Evolutionary conservation across 805 yeast genomes (phyloP).

Genomic region (Henningerozyma blattae): DNA sequence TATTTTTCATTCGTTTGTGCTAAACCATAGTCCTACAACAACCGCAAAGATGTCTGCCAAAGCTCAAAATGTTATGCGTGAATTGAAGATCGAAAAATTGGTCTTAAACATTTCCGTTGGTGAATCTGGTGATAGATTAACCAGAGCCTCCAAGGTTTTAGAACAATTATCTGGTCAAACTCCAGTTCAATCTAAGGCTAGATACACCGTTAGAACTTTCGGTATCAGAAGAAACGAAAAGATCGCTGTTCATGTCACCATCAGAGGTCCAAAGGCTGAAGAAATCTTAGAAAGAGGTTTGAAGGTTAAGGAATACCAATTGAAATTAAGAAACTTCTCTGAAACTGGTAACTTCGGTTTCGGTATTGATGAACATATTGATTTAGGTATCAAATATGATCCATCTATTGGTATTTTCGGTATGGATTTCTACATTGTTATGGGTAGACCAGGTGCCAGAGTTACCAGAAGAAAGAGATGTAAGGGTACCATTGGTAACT

Average conservation of each 20-base stretch:
- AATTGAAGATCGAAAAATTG: conserved; percentile 96
- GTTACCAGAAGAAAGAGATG: conserved; percentile 98
- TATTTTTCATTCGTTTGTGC: no score
- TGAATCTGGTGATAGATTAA: conserved; percentile 99
- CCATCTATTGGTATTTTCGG: conserved; percentile 99
- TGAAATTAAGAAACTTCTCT: conserved; percentile 88
- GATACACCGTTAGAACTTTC: conserved; percentile 99
- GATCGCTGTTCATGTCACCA: conserved; percentile 98
- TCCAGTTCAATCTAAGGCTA: conserved; percentile 99
- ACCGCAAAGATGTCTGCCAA: conserved; percentile 34
- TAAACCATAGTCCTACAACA: no score
- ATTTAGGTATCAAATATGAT: conserved; percentile 99
- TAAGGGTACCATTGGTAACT: conserved; percentile 77
- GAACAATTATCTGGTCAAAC: conserved; percentile 99
- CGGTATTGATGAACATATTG: conserved; percentile 99
- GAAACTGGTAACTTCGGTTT: conserved; percentile 99
- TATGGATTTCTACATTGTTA: conserved; percentile 99
- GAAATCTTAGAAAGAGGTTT: conserved; percentile 99
- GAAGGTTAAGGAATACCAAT: conserved; percentile 99
- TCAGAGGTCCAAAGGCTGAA: conserved; percentile 99
- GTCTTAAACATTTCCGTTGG: conserved; percentile 99
- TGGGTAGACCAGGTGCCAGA: conserved; percentile 99
- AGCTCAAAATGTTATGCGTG: conserved; percentile 94
- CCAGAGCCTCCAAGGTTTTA: conserved; percentile 99
- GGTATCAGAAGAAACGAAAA: conserved; percentile 99